Percentiles rank a stretch among this genome's conserved stretches.
Conservation (phyloP, 2,329 filamentous ascomycete genomes). For the Emmonsiellopsis sp. region DNA sequence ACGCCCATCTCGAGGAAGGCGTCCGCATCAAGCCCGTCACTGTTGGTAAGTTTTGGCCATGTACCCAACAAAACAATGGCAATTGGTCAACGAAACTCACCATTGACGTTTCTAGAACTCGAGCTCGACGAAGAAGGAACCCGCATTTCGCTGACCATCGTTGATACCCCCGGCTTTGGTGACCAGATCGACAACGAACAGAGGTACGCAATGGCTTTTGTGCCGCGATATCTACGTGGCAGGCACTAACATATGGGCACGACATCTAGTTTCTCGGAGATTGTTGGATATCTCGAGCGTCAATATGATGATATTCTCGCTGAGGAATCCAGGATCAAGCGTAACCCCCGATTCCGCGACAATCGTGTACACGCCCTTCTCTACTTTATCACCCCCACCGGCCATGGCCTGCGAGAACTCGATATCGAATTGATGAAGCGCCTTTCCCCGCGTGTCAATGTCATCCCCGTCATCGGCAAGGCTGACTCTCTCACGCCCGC, state of each 20-base stretch:
- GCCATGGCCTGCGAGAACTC: constrained; percentile 93
- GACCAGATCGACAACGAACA: constrained; percentile 99
- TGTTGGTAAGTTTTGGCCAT: constrained; percentile 60
- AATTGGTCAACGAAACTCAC: constrained; percentile 23
- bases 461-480: constrained; percentile 97
- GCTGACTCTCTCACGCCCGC: constrained; percentile 93
- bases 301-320: constrained; percentile 99
- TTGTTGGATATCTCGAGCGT: constrained; percentile 95
- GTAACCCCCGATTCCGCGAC: constrained; percentile 98
- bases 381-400: constrained; percentile 98
- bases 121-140: constrained; percentile 98
- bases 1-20: constrained; percentile 87
- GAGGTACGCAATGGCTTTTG: constrained; percentile 49
- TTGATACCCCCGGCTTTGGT: constrained; percentile 96
- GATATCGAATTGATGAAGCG: constrained; percentile 99
- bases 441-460: constrained; percentile 93
- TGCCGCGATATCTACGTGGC: constrained; percentile 12
- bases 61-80: constrained; percentile 1
- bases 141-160: constrained; percentile 93
- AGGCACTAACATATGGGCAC: constrained; percentile 7
- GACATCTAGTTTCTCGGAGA: constrained; percentile 73
- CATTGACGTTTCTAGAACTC: constrained; percentile 50
- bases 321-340: constrained; percentile 99
- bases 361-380: constrained; percentile 97
- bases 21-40: constrained; percentile 98